Percentiles rank a stretch among this genome's conserved stretches.
Conservation (phyloP, 305 asterid genomes). For the Ajuga reptans region DNA sequence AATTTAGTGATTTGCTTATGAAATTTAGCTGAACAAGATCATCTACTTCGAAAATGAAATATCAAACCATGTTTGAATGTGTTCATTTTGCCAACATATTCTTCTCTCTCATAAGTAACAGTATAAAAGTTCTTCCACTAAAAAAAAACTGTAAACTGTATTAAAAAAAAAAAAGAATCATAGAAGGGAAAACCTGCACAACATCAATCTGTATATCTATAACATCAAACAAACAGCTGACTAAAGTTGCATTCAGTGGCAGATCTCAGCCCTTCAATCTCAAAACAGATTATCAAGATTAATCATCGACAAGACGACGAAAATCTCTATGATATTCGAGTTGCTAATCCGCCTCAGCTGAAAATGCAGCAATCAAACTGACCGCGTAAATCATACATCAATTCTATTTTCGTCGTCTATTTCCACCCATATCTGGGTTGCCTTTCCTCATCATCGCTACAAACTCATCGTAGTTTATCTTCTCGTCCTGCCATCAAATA, state of each 20-base stretch:
- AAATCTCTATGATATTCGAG: background rate
- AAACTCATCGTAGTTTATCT: conserved; percentile 71
- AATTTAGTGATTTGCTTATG: too few relatives aligned
- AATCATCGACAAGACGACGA: conserved; percentile 5
- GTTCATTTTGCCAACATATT: background rate
- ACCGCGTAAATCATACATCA: background rate
- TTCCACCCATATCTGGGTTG: conserved; percentile 42
- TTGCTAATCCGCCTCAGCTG: background rate
- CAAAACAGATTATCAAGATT: background rate
- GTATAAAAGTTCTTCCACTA: background rate
- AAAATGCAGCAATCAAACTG: background rate
- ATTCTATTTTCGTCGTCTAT: conserved; percentile 52
- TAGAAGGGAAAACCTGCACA: conserved; percentile 6
- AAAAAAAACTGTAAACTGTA: too few relatives aligned
- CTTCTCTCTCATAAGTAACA: background rate
- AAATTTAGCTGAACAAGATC: too few relatives aligned
- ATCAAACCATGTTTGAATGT: background rate
- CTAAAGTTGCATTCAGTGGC: too few relatives aligned
- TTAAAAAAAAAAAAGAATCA: too few relatives aligned
- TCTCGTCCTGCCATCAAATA: conserved; percentile 38
- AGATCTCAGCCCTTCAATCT: background rate
- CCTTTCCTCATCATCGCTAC: conserved; percentile 81
- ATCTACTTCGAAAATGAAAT: too few relatives aligned
- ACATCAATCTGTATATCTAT: background rate
- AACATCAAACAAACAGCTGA: background rate